phyloP scores from a whole-genome alignment of 805 yeast genomes.

The Wickerhamiella shivajii region DNA sequence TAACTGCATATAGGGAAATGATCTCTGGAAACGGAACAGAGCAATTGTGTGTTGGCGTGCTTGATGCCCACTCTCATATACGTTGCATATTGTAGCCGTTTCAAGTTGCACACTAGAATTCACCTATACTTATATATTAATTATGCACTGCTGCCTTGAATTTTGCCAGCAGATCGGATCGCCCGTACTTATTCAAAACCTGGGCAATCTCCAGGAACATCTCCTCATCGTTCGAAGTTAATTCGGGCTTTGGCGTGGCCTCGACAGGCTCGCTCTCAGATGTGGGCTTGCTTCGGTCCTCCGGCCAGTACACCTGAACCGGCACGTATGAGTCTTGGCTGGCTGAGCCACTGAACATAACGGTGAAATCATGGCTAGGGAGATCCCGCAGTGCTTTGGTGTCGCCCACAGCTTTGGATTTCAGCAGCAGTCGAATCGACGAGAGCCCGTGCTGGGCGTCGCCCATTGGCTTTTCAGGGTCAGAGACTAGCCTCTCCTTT shows the following conservation, averaged over 20 bases:
- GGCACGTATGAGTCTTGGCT: conserved; percentile 12
- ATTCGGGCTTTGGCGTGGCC: background rate
- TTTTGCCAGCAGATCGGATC: background rate
- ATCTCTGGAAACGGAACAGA: no score
- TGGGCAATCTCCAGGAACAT: background rate
- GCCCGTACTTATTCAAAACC: background rate
- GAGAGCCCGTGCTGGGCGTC: conserved; percentile 8
- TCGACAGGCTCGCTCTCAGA: background rate
- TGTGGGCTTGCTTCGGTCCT: background rate
- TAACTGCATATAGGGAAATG: no score
- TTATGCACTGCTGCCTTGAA: no score
- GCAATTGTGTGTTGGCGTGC: no score
- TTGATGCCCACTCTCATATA: no score
- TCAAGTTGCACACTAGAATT: no score
- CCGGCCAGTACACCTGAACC: conserved; percentile 15
- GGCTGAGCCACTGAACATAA: conserved; percentile 11
- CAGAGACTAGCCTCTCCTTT: conserved; percentile 22
- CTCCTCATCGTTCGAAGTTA: background rate
- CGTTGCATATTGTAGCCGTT: no score
- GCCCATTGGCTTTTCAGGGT: conserved; percentile 18
- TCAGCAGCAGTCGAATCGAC: conserved; percentile 13
- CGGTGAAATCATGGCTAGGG: conserved; percentile 13
- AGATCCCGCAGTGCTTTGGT: conserved; percentile 15
- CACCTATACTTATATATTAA: no score
- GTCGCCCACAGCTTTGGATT: conserved; percentile 16